These are phyloP conservation scores for Marasmius fiardii DNA, from an alignment of 1,284 basidiomycete species.

Conservation along the genomic window DNA sequence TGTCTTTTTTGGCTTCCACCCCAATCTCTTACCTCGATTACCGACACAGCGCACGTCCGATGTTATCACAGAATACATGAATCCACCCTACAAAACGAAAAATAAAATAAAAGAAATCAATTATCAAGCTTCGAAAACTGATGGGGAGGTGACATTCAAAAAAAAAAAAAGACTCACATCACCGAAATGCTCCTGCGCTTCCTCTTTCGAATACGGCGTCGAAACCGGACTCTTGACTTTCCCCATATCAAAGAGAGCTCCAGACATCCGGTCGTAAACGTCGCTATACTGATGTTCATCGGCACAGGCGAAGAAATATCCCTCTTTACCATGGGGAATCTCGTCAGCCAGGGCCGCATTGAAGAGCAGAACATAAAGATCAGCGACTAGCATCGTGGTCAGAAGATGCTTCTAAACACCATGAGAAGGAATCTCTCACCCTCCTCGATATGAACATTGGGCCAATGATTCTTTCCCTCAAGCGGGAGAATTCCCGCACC, in stretches of 20 bases:
- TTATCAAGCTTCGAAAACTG: too few species aligned
- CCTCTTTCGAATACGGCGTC: too few species aligned
- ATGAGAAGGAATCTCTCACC: constrained; percentile 14
- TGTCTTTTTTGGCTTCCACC: constrained; percentile 2
- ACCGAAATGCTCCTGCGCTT: too few species aligned
- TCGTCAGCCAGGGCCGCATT: constrained; percentile 22
- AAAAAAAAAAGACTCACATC: too few species aligned
- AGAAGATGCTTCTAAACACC: neutral
- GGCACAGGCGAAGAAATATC: constrained; percentile 32
- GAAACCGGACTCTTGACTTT: too few species aligned
- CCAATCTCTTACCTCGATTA: neutral
- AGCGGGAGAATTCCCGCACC: constrained; percentile 7
- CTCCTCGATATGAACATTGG: constrained; percentile 29
- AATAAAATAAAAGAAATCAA: too few species aligned
- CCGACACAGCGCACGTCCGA: neutral
- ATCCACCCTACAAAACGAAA: too few species aligned
- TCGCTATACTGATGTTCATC: constrained; percentile 30
- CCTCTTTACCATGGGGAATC: constrained; percentile 29
- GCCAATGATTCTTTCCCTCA: constrained; percentile 25
- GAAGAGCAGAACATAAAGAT: constrained; percentile 23
- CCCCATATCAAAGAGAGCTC: too few species aligned
- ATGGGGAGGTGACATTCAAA: too few species aligned
- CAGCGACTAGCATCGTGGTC: constrained; percentile 23
- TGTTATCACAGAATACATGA: neutral
- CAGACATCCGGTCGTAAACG: constrained; percentile 6